These are phyloP conservation scores for Tricholoma sp. DNA, from an alignment of 768 basidiomycete genomes.

Conservation along the genomic window DNA sequence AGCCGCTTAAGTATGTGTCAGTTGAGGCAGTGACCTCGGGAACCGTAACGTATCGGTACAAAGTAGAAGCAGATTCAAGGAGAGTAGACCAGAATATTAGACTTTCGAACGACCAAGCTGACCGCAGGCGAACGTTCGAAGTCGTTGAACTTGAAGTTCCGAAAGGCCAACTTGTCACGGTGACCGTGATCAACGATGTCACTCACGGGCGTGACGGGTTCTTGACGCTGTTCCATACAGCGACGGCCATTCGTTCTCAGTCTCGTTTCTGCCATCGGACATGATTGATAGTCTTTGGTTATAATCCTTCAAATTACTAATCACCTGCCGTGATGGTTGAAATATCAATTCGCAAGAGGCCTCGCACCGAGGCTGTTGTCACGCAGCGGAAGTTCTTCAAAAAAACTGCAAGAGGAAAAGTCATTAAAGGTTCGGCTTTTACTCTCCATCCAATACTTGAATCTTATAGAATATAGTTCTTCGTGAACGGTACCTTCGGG, in stretches of 20 bases:
- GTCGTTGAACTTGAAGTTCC: no score
- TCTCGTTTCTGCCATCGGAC: background rate
- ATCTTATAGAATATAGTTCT: slow-evolving; percentile 50
- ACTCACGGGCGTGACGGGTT: no score
- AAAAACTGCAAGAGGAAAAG: slow-evolving; percentile 91
- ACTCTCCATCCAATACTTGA: background rate
- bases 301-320: background rate
- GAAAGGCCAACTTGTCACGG: no score
- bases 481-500: slow-evolving; percentile 88
- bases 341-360: slow-evolving; percentile 71
- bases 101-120: no score
- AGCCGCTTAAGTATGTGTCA: no score
- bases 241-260: background rate
- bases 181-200: no score
- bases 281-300: background rate
- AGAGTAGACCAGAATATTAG: no score
- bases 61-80: no score
- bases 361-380: slow-evolving; percentile 61
- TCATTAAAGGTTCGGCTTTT: slow-evolving; percentile 73
- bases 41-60: no score
- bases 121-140: no score
- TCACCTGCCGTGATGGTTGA: slow-evolving; percentile 13
- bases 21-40: no score
- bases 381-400: slow-evolving; percentile 93
- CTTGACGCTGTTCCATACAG: no score